Evolutionary conservation across 208 protist species (phyloP).

Genomic region (Leishmania gerbilli): DNA sequence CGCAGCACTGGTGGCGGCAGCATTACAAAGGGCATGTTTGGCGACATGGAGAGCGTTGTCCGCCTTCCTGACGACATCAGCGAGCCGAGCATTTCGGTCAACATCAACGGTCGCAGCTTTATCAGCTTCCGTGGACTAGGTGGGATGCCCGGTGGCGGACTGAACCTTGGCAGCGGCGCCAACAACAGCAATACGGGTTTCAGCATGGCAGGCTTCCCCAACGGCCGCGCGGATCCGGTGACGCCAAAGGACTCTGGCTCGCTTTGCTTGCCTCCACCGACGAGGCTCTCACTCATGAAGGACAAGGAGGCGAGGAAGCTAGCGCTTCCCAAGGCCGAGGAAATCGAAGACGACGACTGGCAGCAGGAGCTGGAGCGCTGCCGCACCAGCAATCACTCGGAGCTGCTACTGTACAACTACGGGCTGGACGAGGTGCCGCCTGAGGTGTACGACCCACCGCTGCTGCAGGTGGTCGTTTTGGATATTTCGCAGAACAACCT

Average conservation of each 20-base stretch:
- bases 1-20: conserved; percentile 22
- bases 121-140: conserved; percentile 32
- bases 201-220: conserved; percentile 7
- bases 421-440: conserved; percentile 59
- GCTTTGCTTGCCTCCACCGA: conserved; percentile 16
- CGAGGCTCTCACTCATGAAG: conserved; percentile 34
- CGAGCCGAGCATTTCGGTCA: conserved; percentile 35
- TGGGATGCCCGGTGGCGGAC: conserved; percentile 1
- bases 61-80: conserved; percentile 31
- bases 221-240: conserved; percentile 14
- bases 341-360: conserved; percentile 73
- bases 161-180: neutral
- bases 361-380: conserved; percentile 75
- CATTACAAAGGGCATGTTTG: conserved; percentile 21
- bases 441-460: conserved; percentile 75
- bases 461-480: conserved; percentile 61
- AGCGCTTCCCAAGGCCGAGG: conserved; percentile 65
- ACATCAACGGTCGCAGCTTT: conserved; percentile 35
- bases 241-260: conserved; percentile 21
- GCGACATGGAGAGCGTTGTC: conserved; percentile 27
- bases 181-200: neutral
- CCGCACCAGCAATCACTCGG: conserved; percentile 37
- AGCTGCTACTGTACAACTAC: conserved; percentile 80
- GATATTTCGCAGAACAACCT: conserved; percentile 81
- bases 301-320: conserved; percentile 36